Evolutionary conservation across 352 stramenopile species (phyloP).

Genomic region (Phytophthora citricola): DNA sequence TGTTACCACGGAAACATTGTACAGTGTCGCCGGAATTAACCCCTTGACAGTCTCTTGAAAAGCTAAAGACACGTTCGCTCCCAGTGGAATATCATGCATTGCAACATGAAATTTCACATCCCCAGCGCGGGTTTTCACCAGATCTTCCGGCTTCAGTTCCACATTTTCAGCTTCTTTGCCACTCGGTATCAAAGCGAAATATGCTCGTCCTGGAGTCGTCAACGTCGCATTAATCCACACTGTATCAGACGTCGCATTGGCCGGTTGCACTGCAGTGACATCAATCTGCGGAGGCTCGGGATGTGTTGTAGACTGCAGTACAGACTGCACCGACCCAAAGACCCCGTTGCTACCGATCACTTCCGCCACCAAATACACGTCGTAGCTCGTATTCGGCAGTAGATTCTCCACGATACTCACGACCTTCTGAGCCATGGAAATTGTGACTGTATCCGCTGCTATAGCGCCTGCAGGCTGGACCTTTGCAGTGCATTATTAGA

Average conservation of each 20-base stretch:
- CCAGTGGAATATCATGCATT: conserved; percentile 31
- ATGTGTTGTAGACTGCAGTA: conserved; percentile 64
- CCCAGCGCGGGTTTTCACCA: conserved; percentile 38
- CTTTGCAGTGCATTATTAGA: conserved; percentile 11
- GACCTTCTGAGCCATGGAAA: conserved; percentile 60
- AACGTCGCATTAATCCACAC: conserved; percentile 45
- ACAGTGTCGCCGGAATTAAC: conserved; percentile 58
- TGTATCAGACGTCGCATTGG: conserved; percentile 46
- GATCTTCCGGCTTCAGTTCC: conserved; percentile 26
- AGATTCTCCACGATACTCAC: conserved; percentile 53
- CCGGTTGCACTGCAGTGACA: conserved; percentile 17
- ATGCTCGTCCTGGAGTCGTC: conserved; percentile 47
- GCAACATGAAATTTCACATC: conserved; percentile 35
- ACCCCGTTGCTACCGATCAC: conserved; percentile 82
- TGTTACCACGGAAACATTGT: conserved; percentile 64
- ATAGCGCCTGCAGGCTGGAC: conserved; percentile 4
- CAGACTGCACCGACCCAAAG: conserved; percentile 72
- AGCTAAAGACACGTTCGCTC: conserved; percentile 25
- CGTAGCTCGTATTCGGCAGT: conserved; percentile 70
- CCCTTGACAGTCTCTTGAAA: conserved; percentile 35
- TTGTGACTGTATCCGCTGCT: conserved; percentile 50
- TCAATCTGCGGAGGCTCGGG: conserved; percentile 51
- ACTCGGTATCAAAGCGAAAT: conserved; percentile 60
- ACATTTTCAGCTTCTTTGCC: background rate
- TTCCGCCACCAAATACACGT: conserved; percentile 85